These are phyloP conservation scores for Phytophthora capsici DNA, from an alignment of 352 stramenopile genomes.

Conservation along the genomic window DNA sequence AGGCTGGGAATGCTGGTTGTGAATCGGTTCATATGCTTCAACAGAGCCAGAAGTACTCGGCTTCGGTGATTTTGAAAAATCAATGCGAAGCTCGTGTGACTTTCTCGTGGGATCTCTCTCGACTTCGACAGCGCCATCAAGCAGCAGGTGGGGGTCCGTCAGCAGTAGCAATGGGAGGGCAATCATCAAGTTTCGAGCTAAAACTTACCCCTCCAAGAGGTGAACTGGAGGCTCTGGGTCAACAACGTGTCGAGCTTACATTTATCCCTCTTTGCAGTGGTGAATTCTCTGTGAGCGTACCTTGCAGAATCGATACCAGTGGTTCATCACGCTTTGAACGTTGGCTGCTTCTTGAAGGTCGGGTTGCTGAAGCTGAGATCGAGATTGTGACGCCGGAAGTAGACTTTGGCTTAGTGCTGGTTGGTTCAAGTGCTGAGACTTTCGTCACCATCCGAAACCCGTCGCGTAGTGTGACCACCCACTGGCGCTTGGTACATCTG, in stretches of 20 bases:
- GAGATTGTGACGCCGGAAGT: slow-evolving; percentile 58
- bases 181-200: slow-evolving; percentile 33
- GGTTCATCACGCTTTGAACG: slow-evolving; percentile 38
- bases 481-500: slow-evolving; percentile 60
- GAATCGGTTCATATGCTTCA: slow-evolving; percentile 20
- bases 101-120: slow-evolving; percentile 42
- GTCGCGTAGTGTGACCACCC: slow-evolving; percentile 24
- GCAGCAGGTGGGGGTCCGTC: slow-evolving; percentile 12
- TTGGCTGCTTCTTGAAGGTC: slow-evolving; percentile 62
- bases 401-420: slow-evolving; percentile 79
- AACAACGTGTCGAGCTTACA: slow-evolving; percentile 26
- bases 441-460: slow-evolving; percentile 36
- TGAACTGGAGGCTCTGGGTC: slow-evolving; percentile 27
- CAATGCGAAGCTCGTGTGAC: slow-evolving; percentile 35
- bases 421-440: slow-evolving; percentile 53
- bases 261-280: slow-evolving; percentile 55
- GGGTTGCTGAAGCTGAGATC: slow-evolving; percentile 47
- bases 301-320: slow-evolving; percentile 35
- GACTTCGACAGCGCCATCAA: slow-evolving; percentile 23
- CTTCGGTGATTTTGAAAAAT: slow-evolving; percentile 37
- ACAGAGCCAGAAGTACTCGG: slow-evolving; percentile 16
- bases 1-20: slow-evolving; percentile 7
- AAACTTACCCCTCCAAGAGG: slow-evolving; percentile 24
- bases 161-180: slow-evolving; percentile 2
- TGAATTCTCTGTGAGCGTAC: slow-evolving; percentile 55